Percentiles rank a stretch among this genome's conserved stretches.
phyloP scores from a whole-genome alignment of 495 filamentous ascomycete species.

The Clohesyomyces aquaticus region DNA sequence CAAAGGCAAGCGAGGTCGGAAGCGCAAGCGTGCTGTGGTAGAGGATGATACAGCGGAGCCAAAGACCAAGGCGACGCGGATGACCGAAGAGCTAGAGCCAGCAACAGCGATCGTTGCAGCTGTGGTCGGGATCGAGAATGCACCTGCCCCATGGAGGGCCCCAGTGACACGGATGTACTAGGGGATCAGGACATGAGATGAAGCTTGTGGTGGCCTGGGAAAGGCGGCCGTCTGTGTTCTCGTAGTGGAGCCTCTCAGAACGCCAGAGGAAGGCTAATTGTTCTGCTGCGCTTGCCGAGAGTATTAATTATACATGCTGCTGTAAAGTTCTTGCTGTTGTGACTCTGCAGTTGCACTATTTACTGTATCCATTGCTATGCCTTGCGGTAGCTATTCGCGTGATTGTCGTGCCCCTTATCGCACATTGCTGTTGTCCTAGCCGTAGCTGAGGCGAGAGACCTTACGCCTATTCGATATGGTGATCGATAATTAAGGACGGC shows the following conservation, averaged over 20 bases:
- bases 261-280: background rate
- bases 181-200: constrained; percentile 2
- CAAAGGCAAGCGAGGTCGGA: constrained; percentile 10
- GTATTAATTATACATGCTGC: no score
- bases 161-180: constrained; percentile 16
- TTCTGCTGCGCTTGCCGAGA: no score
- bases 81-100: constrained; percentile 1
- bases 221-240: background rate
- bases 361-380: no score
- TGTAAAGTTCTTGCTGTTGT: no score
- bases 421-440: no score
- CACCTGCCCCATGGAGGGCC: constrained; percentile 6
- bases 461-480: no score
- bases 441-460: no score
- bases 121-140: background rate
- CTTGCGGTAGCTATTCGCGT: no score
- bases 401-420: no score
- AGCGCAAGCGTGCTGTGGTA: constrained; percentile 11
- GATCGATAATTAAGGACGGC: no score
- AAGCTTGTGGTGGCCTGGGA: constrained; percentile 1
- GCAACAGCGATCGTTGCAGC: background rate
- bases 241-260: background rate
- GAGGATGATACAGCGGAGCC: constrained; percentile 2
- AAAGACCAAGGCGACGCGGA: constrained; percentile 3
- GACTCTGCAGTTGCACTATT: no score